These are phyloP conservation scores for Phaseolus coccineus DNA, from an alignment of 331 rosid species.

Conservation along the genomic window DNA sequence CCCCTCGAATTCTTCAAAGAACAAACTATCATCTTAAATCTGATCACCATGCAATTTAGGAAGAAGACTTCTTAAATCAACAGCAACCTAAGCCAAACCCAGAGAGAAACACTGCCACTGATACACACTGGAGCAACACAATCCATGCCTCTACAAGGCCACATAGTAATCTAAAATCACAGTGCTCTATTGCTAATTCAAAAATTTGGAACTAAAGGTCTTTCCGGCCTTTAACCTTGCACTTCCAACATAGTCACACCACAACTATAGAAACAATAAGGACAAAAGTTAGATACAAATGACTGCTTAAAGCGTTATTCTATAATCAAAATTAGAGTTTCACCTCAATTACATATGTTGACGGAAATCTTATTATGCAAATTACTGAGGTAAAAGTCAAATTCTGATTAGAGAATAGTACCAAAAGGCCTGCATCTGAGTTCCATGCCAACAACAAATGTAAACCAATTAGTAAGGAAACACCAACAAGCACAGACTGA, in stretches of 20 bases:
- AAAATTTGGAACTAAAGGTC: conserved; percentile 15
- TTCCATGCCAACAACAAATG: background rate
- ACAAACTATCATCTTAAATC: conserved; percentile 25
- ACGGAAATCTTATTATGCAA: background rate
- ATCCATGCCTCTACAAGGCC: background rate
- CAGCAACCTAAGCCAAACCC: conserved; percentile 12
- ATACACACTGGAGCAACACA: background rate
- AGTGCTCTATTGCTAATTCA: background rate
- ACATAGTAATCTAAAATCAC: background rate
- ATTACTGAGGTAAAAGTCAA: background rate
- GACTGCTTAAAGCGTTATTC: background rate
- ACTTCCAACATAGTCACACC: background rate
- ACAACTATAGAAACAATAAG: background rate
- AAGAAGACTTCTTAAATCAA: conserved; percentile 30
- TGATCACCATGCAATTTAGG: conserved; percentile 1
- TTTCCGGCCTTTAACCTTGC: background rate
- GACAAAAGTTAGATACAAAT: background rate
- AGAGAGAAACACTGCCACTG: background rate
- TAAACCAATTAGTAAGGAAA: background rate
- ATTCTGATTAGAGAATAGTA: background rate
- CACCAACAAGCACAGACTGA: conserved; percentile 17
- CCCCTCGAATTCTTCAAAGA: background rate
- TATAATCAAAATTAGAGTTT: background rate
- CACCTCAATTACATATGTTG: background rate
- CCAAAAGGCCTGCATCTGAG: background rate